Base-by-base conservation (phyloP, 192 early-diverging fungal genomes). In the Anaeromyces robustus region DNA sequence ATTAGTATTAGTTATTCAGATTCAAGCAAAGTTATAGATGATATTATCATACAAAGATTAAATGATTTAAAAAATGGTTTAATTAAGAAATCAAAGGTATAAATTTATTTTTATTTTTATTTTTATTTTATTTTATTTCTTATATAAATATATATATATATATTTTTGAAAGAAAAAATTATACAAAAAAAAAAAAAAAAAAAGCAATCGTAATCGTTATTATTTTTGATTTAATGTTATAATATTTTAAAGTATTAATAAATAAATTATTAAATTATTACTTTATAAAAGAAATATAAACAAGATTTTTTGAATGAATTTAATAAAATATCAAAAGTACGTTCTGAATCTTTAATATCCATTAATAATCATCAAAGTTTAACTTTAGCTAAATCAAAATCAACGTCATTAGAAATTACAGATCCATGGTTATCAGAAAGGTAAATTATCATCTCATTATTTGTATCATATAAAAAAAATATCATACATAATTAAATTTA, bases 351-450 rank as follows among this genome's bases (percentile, higher is more conserved):
- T 3, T 52, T 52, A 52, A 2, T 13, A 22, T 18, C 43, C 18
- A 52, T 52, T 22, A 52, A 52, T 52, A 14, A 52, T 52, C 43
- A 52, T 52, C 43, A 52, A 52, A 52, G 22, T 52, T 52, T 52
- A 52, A 52, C 43, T 22, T 52, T 52, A 13, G 43, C 43, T 22
- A 52, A 52, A 52, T 22, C 19, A 3, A 52, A 52, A 52, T 52
- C 43, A 22, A 2, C 43, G 0, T 52, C 43, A 22, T 52, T 52
- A 52, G 43, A 52, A 52, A 52, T 52, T 2, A 52, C 43, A 22
- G 85, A 86, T 79, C 85, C 85, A 30, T 86, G 85, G 85, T 30
- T 86, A n/a, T 83, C 77, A 13, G 85, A 86, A 32, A 80, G 43
- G 43, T 52, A 52, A 22, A 22, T 22, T 14, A 14, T 52, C 1